phyloP scores from a whole-genome alignment of 176 grass and related monocot genomes.

The Leersia perrieri region DNA sequence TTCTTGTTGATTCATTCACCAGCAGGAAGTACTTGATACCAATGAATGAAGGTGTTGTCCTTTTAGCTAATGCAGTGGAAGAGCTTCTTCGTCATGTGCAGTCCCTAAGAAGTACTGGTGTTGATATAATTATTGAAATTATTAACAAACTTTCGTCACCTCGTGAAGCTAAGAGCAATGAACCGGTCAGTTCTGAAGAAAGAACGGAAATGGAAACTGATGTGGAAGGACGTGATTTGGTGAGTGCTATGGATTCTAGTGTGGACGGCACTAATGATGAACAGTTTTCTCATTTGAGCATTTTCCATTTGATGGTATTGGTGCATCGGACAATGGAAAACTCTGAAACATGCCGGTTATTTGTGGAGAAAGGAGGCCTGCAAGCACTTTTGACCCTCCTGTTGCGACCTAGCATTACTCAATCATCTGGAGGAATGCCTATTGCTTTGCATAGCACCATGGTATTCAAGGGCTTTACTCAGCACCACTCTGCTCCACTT shows the following conservation, averaged over 20 bases:
- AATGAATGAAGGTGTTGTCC: conserved; percentile 96
- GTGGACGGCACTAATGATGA: conserved; percentile 63
- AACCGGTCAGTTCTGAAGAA: conserved; percentile 52
- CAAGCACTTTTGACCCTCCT: conserved; percentile 79
- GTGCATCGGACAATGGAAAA: conserved; percentile 98
- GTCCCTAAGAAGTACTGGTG: conserved; percentile 83
- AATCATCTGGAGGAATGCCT: conserved; percentile 97
- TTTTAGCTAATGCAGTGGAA: conserved; percentile 93
- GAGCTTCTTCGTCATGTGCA: conserved; percentile 95
- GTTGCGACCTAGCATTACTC: conserved; percentile 89
- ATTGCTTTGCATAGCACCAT: conserved; percentile 98
- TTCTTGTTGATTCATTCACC: conserved; percentile 83
- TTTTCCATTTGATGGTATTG: conserved; percentile 97
- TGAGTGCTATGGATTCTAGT: conserved; percentile 63
- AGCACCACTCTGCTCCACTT: conserved; percentile 89
- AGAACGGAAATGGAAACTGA: conserved; percentile 93
- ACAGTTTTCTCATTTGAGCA: conserved; percentile 87
- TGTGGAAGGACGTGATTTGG: conserved; percentile 81
- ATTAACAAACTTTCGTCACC: conserved; percentile 72
- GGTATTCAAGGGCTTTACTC: conserved; percentile 97
- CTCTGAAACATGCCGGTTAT: conserved; percentile 92
- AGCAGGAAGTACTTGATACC: conserved; percentile 89
- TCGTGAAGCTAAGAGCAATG: conserved; percentile 48
- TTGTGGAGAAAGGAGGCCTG: conserved; percentile 92
- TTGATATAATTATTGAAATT: conserved; percentile 98